A percentile compares a stretch with the other conserved stretches of the same genome.
These are phyloP conservation scores for Sporothrix dimorphospora DNA, from an alignment of 2,329 filamentous ascomycete species.

Conservation along the genomic window DNA sequence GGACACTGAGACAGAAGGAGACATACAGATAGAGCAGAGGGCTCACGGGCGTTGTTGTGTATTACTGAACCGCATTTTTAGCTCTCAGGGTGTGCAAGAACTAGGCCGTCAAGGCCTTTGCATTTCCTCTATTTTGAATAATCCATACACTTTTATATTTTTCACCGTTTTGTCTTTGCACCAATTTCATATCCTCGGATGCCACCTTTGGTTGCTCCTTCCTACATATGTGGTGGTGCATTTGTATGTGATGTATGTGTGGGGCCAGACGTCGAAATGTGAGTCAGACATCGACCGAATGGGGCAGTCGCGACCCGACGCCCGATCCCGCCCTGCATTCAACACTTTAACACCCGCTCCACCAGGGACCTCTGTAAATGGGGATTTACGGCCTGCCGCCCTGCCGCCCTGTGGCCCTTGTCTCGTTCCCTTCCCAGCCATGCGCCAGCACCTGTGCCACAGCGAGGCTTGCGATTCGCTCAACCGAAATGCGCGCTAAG, in stretches of 20 bases:
- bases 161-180: too few species aligned
- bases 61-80: background rate
- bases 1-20: background rate
- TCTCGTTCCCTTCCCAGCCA: constrained; percentile 11
- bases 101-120: background rate
- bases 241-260: background rate
- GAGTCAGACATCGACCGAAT: background rate
- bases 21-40: background rate
- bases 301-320: constrained; percentile 10
- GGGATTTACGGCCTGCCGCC: constrained; percentile 3
- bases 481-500: constrained; percentile 6
- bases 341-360: background rate
- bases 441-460: constrained; percentile 7
- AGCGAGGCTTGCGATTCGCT: constrained; percentile 27
- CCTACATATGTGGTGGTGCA: background rate
- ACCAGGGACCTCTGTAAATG: background rate
- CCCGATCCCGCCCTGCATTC: constrained; percentile 2
- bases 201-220: background rate
- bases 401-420: too few species aligned
- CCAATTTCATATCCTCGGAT: too few species aligned
- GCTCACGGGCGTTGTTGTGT: background rate
- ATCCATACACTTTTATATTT: background rate
- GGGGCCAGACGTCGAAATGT: background rate
- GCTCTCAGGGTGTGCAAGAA: background rate
- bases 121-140: background rate